Conservation (phyloP, 1,284 basidiomycete species). For the Neonothopanus nambi region DNA sequence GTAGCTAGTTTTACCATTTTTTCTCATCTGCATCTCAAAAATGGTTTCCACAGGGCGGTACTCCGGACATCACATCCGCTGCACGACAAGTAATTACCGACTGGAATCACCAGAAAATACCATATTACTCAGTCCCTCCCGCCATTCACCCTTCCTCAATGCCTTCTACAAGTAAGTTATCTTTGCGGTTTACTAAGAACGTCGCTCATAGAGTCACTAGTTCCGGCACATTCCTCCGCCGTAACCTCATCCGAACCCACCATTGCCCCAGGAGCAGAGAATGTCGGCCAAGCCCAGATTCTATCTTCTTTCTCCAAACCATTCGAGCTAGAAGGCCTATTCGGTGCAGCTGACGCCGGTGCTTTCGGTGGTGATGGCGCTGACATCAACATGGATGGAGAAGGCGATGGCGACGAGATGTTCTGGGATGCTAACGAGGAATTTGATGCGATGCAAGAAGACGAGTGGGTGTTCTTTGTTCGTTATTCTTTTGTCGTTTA, state of each 20-base stretch:
- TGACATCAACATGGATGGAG: constrained; percentile 37
- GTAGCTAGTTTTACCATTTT: constrained; percentile 31
- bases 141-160: constrained; percentile 73
- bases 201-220: not conserved
- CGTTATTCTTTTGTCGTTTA: not conserved
- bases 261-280: constrained; percentile 70
- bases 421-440: constrained; percentile 40
- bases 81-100: constrained; percentile 88
- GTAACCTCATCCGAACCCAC: constrained; percentile 20
- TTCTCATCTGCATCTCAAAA: not conserved
- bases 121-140: constrained; percentile 85
- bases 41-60: constrained; percentile 66
- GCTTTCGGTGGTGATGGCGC: constrained; percentile 49
- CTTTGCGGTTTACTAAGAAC: not conserved
- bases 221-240: constrained; percentile 3
- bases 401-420: constrained; percentile 34
- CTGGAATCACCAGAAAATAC: constrained; percentile 97
- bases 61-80: constrained; percentile 84
- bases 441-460: constrained; percentile 48
- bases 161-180: constrained; percentile 48
- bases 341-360: constrained; percentile 72
- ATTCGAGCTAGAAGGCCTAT: constrained; percentile 75
- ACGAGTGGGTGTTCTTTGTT: constrained; percentile 38
- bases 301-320: constrained; percentile 64
- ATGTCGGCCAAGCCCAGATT: constrained; percentile 75